Percentiles rank a stretch among this genome's conserved stretches.
phyloP scores from a whole-genome alignment of 2,329 filamentous ascomycete genomes.

The Akanthomyces muscarius region DNA sequence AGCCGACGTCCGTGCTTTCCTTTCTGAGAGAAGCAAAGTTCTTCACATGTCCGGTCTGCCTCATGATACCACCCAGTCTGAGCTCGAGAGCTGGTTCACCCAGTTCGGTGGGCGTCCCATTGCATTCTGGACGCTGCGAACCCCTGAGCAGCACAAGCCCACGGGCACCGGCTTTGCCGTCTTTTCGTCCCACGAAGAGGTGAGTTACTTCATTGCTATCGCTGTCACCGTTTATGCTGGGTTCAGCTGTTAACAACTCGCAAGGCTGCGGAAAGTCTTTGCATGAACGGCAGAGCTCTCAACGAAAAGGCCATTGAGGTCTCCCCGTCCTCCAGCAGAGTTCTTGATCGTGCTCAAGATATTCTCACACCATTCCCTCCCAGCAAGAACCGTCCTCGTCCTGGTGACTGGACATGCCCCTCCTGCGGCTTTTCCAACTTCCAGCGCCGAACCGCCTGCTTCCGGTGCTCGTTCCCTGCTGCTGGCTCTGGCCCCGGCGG shows the following conservation, averaged over 20 bases:
- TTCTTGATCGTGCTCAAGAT: slow-evolving; percentile 90
- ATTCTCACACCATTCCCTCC: slow-evolving; percentile 97
- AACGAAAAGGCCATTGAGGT: slow-evolving; percentile 99
- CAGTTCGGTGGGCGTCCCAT: slow-evolving; percentile 97
- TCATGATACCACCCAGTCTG: slow-evolving; percentile 96
- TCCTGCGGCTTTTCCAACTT: slow-evolving; percentile 99
- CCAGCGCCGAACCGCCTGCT: slow-evolving; percentile 95
- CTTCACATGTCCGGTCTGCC: slow-evolving; percentile 96
- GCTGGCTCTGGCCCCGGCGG: slow-evolving; percentile 67
- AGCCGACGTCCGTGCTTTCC: slow-evolving; percentile 91
- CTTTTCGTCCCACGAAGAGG: slow-evolving; percentile 98
- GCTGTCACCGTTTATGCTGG: background rate
- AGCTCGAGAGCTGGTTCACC: slow-evolving; percentile 99
- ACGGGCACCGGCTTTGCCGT: slow-evolving; percentile 97
- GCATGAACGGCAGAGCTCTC: slow-evolving; percentile 97
- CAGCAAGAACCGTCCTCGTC: slow-evolving; percentile 95
- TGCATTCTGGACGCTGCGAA: slow-evolving; percentile 97
- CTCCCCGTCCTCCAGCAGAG: slow-evolving; percentile 92
- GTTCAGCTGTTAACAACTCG: background rate
- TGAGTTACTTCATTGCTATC: slow-evolving; percentile 44
- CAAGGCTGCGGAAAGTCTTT: slow-evolving; percentile 92
- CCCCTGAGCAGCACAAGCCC: slow-evolving; percentile 98
- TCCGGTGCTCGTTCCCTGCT: slow-evolving; percentile 98
- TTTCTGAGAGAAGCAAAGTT: slow-evolving; percentile 95
- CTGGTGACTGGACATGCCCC: slow-evolving; percentile 98